Conservation (phyloP, 805 yeast genomes). For the Saturnispora gosingensis region DNA sequence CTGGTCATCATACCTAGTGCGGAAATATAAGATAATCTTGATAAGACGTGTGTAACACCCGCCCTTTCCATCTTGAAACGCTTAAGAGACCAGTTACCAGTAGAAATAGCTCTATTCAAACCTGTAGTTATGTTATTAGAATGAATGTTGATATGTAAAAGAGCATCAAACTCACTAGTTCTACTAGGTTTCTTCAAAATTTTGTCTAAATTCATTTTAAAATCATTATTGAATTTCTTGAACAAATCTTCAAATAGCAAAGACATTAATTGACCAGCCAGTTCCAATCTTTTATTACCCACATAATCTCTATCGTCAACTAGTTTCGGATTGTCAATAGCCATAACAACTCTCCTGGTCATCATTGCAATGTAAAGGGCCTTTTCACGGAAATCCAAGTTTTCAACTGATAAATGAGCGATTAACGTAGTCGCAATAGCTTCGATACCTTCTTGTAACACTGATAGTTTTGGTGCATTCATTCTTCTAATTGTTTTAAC, state of each 20-base stretch:
- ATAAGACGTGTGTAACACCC: constrained; percentile 94
- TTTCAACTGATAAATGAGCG: constrained; percentile 82
- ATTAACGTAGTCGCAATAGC: constrained; percentile 93
- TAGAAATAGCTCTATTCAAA: constrained; percentile 89
- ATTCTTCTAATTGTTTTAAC: constrained; percentile 89
- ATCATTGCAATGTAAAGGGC: constrained; percentile 90
- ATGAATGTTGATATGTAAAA: constrained; percentile 80
- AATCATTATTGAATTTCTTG: constrained; percentile 91
- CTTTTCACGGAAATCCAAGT: constrained; percentile 84
- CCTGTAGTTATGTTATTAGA: constrained; percentile 92
- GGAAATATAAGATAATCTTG: constrained; percentile 83
- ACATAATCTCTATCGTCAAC: constrained; percentile 99
- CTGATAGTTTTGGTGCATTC: constrained; percentile 68
- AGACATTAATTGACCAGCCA: constrained; percentile 96
- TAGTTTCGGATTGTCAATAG: constrained; percentile 87
- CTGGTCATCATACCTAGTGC: constrained; percentile 99
- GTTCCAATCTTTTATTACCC: constrained; percentile 92
- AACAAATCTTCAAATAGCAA: constrained; percentile 91
- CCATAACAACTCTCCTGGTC: constrained; percentile 94
- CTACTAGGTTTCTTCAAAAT: constrained; percentile 88
- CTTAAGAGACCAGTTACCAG: constrained; percentile 98
- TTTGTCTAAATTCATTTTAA: constrained; percentile 90
- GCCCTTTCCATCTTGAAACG: constrained; percentile 99
- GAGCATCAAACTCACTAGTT: constrained; percentile 91
- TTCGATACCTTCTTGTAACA: constrained; percentile 90